Conservation (phyloP, 23 red algal genomes). For the Cyanidioschyzon merolae region DNA sequence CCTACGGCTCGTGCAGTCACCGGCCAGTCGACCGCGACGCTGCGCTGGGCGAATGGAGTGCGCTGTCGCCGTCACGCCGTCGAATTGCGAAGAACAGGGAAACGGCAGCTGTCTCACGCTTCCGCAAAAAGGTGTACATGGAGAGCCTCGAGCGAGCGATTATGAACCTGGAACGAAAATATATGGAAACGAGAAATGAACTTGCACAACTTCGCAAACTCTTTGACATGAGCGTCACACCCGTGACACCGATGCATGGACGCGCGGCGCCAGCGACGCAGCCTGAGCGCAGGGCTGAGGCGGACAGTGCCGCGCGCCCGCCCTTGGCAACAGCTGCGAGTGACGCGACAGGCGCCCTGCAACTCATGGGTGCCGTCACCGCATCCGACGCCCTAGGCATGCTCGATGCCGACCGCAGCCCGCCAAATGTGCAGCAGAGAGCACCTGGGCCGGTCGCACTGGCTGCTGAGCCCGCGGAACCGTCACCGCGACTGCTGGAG, state of each 20-base stretch:
- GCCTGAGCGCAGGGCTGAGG: not conserved
- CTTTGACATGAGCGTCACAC: not conserved
- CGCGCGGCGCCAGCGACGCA: not conserved
- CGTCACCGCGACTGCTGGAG: conserved; percentile 17
- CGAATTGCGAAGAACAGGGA: conserved; percentile 7
- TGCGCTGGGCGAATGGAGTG: not conserved
- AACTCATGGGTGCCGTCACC: not conserved
- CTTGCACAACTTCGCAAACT: not conserved
- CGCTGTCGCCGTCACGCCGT: not conserved
- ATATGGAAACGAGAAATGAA: not conserved
- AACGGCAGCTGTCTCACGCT: conserved; percentile 9
- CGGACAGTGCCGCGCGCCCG: not conserved
- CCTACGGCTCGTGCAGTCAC: not conserved
- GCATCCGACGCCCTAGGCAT: not conserved
- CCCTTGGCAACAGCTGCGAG: not conserved
- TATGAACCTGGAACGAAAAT: conserved; percentile 5
- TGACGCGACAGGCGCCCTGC: not conserved
- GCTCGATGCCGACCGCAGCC: not conserved
- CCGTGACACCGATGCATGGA: not conserved
- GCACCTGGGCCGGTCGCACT: not conserved
- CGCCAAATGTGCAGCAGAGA: not conserved
- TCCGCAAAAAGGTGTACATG: conserved; percentile 2
- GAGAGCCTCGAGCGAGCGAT: conserved; percentile 11
- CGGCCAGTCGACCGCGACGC: not conserved
- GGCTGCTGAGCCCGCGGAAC: not conserved